Conservation (phyloP, 2,329 filamentous ascomycete species). For the Herpomyces periplanetae region DNA sequence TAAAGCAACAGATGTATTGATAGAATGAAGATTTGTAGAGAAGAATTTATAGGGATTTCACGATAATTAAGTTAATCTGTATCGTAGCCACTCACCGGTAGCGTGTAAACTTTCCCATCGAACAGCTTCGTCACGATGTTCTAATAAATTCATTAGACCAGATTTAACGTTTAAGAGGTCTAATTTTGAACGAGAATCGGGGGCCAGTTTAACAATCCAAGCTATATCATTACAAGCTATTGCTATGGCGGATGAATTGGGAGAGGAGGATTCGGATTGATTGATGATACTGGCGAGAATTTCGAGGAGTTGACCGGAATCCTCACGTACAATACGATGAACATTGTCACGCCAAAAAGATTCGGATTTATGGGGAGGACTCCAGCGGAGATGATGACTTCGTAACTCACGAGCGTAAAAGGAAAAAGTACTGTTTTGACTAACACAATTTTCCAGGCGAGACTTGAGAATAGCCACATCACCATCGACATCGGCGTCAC, state of each 20-base stretch:
- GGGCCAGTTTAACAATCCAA: constrained; percentile 52
- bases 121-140: constrained; percentile 47
- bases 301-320: constrained; percentile 34
- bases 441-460: constrained; percentile 51
- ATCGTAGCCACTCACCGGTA: constrained; percentile 34
- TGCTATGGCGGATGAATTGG: too few relatives aligned
- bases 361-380: constrained; percentile 47
- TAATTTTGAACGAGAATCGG: constrained; percentile 36
- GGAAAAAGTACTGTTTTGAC: constrained; percentile 23
- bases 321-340: constrained; percentile 41
- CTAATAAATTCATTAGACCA: constrained; percentile 73
- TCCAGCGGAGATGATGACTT: constrained; percentile 63
- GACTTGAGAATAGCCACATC: constrained; percentile 11
- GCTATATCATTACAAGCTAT: constrained; percentile 78
- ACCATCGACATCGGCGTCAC: constrained; percentile 13
- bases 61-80: too few relatives aligned
- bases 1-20: too few relatives aligned
- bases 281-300: constrained; percentile 60
- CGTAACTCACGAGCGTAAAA: constrained; percentile 41
- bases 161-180: constrained; percentile 56
- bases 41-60: too few relatives aligned
- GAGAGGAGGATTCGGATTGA: too few relatives aligned
- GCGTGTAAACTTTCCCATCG: constrained; percentile 71
- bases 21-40: too few relatives aligned
- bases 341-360: constrained; percentile 79